Evolutionary conservation across 148 eudicot genomes (phyloP).

Genomic region (Rheum nobile): DNA sequence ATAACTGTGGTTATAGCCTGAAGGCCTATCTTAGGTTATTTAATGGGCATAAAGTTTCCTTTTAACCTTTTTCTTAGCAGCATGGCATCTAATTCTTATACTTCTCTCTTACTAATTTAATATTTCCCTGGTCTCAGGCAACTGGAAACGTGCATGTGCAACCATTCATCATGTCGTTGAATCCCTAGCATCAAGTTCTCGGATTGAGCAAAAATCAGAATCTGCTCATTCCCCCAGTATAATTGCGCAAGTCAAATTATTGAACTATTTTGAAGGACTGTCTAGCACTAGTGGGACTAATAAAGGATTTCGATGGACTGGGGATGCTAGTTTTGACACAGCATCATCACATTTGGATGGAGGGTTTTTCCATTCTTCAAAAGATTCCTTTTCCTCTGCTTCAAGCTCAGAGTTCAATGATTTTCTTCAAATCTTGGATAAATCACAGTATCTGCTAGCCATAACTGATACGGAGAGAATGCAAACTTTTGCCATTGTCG

Average conservation of each 20-base stretch:
- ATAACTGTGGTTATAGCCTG: neutral
- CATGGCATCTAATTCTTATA: neutral
- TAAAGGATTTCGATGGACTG: slow-evolving; percentile 42
- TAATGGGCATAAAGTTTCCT: neutral
- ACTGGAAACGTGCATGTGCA: slow-evolving; percentile 78
- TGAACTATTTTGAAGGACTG: slow-evolving; percentile 65
- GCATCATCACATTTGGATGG: slow-evolving; percentile 30
- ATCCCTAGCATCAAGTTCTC: slow-evolving; percentile 25
- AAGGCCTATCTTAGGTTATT: neutral
- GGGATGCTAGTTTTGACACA: slow-evolving; percentile 18
- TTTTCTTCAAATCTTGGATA: slow-evolving; percentile 45
- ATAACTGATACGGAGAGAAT: slow-evolving; percentile 46
- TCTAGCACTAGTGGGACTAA: slow-evolving; percentile 21
- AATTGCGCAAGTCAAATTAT: slow-evolving; percentile 43
- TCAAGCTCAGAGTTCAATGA: slow-evolving; percentile 31
- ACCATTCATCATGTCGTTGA: slow-evolving; percentile 55
- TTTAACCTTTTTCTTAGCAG: neutral
- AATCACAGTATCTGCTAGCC: slow-evolving; percentile 27
- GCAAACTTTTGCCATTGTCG: slow-evolving; percentile 50
- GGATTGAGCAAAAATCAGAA: slow-evolving; percentile 14
- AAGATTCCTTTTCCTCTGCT: slow-evolving; percentile 24
- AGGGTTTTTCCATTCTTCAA: slow-evolving; percentile 21
- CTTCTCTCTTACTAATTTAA: neutral
- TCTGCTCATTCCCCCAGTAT: slow-evolving; percentile 14
- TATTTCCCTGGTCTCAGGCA: slow-evolving; percentile 37